phyloP scores from a whole-genome alignment of 257 asterid genomes.

The Rubia yunnanensis region DNA sequence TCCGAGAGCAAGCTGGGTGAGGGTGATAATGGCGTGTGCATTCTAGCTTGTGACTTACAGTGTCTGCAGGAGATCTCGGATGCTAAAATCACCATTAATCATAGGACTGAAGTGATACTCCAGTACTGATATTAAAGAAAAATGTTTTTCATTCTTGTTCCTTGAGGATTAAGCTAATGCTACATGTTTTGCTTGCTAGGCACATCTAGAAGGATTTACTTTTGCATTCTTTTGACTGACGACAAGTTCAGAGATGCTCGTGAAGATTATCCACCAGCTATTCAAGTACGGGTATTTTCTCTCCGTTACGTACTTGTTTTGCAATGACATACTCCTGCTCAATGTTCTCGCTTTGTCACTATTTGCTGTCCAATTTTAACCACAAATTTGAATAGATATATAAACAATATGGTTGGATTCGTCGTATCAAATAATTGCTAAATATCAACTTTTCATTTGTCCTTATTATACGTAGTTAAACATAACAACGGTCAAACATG shows the following conservation, averaged over 20 bases:
- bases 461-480: no score
- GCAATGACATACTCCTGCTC: no score
- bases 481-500: no score
- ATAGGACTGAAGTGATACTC: not conserved
- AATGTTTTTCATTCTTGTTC: no score
- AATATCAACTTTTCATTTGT: no score
- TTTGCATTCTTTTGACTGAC: constrained; percentile 83
- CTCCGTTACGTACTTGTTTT: no score
- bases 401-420: no score
- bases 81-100: not conserved
- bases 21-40: constrained; percentile 36
- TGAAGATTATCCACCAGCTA: constrained; percentile 50
- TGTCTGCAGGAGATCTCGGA: constrained; percentile 60
- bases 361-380: no score
- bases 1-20: constrained; percentile 37
- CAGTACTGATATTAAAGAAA: not conserved
- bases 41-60: constrained; percentile 53
- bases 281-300: constrained; percentile 53
- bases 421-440: no score
- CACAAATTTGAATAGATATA: no score
- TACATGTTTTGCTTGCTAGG: constrained; percentile 28
- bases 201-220: constrained; percentile 75
- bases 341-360: no score
- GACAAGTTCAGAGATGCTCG: constrained; percentile 63
- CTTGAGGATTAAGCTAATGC: no score